These are phyloP conservation scores for Rhynchospora pubera DNA, from an alignment of 176 grass and related monocot species.

Conservation along the genomic window DNA sequence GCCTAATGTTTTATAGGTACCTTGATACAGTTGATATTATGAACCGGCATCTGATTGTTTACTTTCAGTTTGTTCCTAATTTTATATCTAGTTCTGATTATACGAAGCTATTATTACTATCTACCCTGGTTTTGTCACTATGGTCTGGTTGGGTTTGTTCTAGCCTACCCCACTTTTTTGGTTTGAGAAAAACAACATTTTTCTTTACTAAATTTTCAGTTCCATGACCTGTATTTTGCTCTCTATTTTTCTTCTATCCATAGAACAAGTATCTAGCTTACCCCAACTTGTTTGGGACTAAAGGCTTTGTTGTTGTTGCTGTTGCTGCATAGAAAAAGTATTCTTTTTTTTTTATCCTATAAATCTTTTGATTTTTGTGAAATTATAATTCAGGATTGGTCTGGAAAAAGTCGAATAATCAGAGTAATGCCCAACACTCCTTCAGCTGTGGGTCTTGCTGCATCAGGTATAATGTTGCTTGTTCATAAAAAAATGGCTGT, in stretches of 20 bases:
- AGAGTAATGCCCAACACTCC: conserved; percentile 99
- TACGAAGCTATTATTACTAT: background rate
- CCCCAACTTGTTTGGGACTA: too few relatives aligned
- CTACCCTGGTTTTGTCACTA: too few relatives aligned
- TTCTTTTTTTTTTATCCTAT: background rate
- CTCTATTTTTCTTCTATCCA: background rate
- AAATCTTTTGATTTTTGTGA: background rate
- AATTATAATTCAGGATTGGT: conserved; percentile 66
- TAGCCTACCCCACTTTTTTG: background rate
- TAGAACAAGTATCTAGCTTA: too few relatives aligned
- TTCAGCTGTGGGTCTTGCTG: conserved; percentile 84
- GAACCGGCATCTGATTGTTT: background rate
- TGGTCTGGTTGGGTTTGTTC: too few relatives aligned
- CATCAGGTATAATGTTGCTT: conserved; percentile 52
- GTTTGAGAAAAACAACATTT: background rate
- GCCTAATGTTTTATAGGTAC: background rate
- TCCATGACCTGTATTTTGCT: background rate
- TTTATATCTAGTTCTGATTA: background rate
- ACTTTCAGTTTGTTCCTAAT: background rate
- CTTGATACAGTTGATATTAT: background rate
- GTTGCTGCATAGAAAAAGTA: background rate
- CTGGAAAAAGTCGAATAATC: conserved; percentile 79
- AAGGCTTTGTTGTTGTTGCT: too few relatives aligned
- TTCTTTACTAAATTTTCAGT: background rate
- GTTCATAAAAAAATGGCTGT: background rate